A percentile compares a stretch with the other conserved stretches of the same genome.
Evolutionary conservation across 345 rosid genomes (phyloP).

Genomic region (Excoecaria cochinchinensis): DNA sequence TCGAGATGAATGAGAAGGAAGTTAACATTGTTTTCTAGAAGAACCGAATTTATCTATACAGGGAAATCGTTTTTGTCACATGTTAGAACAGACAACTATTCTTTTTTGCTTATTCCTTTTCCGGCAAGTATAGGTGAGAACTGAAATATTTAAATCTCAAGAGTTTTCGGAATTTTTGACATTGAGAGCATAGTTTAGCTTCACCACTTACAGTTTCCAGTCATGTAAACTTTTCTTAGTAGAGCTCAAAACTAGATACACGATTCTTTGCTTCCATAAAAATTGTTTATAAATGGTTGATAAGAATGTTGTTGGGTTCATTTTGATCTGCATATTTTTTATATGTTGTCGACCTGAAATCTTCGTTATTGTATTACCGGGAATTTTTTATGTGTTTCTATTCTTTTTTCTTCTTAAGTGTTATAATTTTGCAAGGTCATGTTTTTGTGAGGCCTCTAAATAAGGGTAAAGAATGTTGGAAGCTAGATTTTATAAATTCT

Average conservation of each 20-base stretch:
- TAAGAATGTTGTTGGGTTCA: background rate
- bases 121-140: conserved; percentile 17
- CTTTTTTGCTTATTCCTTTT: conserved; percentile 20
- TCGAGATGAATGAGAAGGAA: conserved; percentile 92
- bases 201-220: background rate
- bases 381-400: background rate
- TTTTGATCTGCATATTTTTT: background rate
- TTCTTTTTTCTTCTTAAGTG: background rate
- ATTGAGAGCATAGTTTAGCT: conserved; percentile 15
- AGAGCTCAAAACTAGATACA: background rate
- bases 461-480: background rate
- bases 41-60: conserved; percentile 6
- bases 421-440: background rate
- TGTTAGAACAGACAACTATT: conserved; percentile 5
- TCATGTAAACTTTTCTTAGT: background rate
- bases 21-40: conserved; percentile 75
- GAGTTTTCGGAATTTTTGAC: conserved; percentile 13
- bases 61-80: conserved; percentile 5
- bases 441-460: background rate
- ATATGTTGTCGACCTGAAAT: background rate
- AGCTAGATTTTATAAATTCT: background rate
- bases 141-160: background rate
- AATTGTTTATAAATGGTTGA: background rate
- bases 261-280: background rate
- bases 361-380: background rate